These are phyloP conservation scores for Fistulifera solaris DNA, from an alignment of 108 stramenopile genomes.

Conservation along the genomic window DNA sequence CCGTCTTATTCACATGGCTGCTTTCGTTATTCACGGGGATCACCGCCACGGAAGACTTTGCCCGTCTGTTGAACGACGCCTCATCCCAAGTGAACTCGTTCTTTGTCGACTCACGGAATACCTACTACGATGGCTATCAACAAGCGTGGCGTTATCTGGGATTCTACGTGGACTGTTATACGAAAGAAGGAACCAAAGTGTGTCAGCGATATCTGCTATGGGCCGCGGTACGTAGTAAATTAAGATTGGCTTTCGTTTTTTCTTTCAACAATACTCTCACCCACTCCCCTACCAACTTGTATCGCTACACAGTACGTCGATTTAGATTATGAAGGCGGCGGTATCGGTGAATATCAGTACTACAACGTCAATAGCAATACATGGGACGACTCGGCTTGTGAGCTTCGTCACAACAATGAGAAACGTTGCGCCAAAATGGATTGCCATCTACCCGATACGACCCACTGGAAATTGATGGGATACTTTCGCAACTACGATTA, in stretches of 20 bases:
- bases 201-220: constrained; percentile 54
- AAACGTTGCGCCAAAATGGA: constrained; percentile 51
- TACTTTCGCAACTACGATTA: constrained; percentile 48
- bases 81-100: no score
- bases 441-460: constrained; percentile 31
- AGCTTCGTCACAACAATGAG: constrained; percentile 6
- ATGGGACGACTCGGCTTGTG: constrained; percentile 37
- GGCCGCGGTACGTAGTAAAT: constrained; percentile 36
- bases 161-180: constrained; percentile 50
- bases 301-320: constrained; percentile 42
- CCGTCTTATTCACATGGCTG: no score
- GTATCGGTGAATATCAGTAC: constrained; percentile 56
- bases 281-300: no score
- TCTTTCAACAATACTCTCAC: not conserved
- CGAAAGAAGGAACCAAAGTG: constrained; percentile 16
- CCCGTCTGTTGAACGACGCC: no score
- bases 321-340: constrained; percentile 40
- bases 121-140: constrained; percentile 40
- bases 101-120: constrained; percentile 1
- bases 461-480: constrained; percentile 34
- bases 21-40: no score
- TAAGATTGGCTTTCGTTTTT: not conserved
- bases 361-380: constrained; percentile 18
- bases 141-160: constrained; percentile 63
- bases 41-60: no score